Evolutionary conservation across 768 basidiomycete species (phyloP).

Genomic region (Naematelia aurantialba): DNA sequence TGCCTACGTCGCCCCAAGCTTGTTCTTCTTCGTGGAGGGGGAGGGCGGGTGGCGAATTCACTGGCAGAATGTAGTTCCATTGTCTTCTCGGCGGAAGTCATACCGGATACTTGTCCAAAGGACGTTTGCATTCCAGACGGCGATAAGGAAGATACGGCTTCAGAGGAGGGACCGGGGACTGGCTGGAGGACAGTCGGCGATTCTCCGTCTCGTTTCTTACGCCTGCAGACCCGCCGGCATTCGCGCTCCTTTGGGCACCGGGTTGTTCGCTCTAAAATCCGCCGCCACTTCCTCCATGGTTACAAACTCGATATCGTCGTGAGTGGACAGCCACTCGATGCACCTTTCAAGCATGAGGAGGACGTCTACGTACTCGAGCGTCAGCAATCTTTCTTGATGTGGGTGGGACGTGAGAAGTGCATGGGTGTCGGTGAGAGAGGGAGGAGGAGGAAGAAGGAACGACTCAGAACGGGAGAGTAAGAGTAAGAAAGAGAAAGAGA

Average conservation of each 20-base stretch:
- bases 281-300: conserved; percentile 66
- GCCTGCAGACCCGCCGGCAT: conserved; percentile 59
- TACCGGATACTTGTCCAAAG: no score
- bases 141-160: no score
- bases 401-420: background rate
- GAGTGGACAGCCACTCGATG: conserved; percentile 70
- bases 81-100: no score
- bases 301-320: conserved; percentile 67
- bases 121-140: no score
- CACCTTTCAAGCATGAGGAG: conserved; percentile 73
- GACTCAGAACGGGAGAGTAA: background rate
- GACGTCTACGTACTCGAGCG: conserved; percentile 62
- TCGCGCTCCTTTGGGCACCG: conserved; percentile 56
- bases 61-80: no score
- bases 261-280: conserved; percentile 60
- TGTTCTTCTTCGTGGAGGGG: no score
- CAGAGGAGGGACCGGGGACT: no score
- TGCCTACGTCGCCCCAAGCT: no score
- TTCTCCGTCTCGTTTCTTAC: no score
- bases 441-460: background rate
- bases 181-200: no score
- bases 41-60: no score
- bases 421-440: background rate
- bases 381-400: conserved; percentile 1
- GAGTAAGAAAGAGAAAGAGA: no score